Percentiles rank a stretch among this genome's conserved stretches.
Conservation (phyloP, 352 stramenopile genomes). For the Thalassiosira hispida region DNA sequence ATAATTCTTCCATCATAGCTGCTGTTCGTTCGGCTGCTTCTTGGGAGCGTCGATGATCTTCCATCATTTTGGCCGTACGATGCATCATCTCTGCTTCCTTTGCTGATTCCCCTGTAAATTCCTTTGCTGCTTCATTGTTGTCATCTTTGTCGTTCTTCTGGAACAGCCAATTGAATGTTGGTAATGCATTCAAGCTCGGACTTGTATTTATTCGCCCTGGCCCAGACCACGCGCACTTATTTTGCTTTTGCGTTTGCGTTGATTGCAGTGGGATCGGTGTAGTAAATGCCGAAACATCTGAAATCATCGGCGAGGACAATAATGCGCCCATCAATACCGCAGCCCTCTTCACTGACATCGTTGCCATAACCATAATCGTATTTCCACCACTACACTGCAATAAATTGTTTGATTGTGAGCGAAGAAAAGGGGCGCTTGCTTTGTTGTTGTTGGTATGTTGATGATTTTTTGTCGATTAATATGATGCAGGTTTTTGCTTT, state of each 20-base stretch:
- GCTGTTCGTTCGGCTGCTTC: slow-evolving; percentile 40
- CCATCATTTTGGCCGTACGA: slow-evolving; percentile 51
- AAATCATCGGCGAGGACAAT: neutral
- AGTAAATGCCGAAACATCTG: neutral
- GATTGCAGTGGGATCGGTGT: too few species aligned
- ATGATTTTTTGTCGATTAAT: too few species aligned
- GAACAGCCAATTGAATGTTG: neutral
- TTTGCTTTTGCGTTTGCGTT: too few species aligned
- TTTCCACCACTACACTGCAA: too few species aligned
- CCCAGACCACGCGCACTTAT: too few species aligned
- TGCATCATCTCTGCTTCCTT: slow-evolving; percentile 41
- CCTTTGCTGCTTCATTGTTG: neutral
- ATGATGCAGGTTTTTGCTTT: too few species aligned
- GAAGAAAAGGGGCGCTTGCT: too few species aligned
- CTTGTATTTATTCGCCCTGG: too few species aligned
- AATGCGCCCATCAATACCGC: neutral
- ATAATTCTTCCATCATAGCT: slow-evolving; percentile 50
- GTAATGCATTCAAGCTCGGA: neutral
- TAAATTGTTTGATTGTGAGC: too few species aligned
- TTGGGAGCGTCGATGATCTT: slow-evolving; percentile 45
- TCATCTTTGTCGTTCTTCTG: slow-evolving; percentile 2
- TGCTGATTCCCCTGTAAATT: neutral
- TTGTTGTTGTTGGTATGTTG: too few species aligned
- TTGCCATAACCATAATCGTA: neutral
- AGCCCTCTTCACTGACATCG: neutral